These are phyloP conservation scores for Sugiyamaella pinicola DNA, from an alignment of 1,139 yeast species.

Conservation along the genomic window DNA sequence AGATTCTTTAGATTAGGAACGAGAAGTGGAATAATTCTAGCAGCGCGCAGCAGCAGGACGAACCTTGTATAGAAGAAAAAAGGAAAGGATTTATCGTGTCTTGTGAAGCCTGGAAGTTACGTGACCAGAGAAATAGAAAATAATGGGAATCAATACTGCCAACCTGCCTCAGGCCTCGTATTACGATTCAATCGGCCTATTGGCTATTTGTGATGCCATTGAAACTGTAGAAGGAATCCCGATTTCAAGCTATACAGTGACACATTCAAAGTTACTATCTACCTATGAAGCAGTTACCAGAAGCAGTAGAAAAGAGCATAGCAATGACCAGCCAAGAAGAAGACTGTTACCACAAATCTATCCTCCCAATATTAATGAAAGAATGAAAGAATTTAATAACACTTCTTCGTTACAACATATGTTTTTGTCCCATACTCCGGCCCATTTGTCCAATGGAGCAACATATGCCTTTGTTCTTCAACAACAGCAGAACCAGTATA, in stretches of 20 bases:
- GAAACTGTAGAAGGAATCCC: conserved; percentile 45
- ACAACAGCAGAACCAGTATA: conserved; percentile 23
- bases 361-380: conserved; percentile 8
- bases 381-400: conserved; percentile 2
- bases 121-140: background rate
- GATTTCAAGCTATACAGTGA: conserved; percentile 24
- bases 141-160: conserved; percentile 12
- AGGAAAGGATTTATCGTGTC: no score
- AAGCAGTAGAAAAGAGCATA: background rate
- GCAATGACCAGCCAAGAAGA: conserved; percentile 3
- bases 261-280: conserved; percentile 12
- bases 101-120: no score
- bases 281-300: background rate
- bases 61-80: no score
- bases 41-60: no score
- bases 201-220: conserved; percentile 47
- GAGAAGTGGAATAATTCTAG: no score
- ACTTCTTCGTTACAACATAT: conserved; percentile 29
- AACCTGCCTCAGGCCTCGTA: conserved; percentile 35
- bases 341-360: conserved; percentile 9
- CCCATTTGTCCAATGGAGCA: conserved; percentile 23
- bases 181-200: conserved; percentile 45
- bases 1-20: no score
- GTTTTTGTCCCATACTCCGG: conserved; percentile 30
- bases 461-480: conserved; percentile 18